Evolutionary conservation across 495 filamentous ascomycete species (phyloP), one percentile per base, ranked within the genome.

Genomic region (Alectoria sarmentosa): DNA sequence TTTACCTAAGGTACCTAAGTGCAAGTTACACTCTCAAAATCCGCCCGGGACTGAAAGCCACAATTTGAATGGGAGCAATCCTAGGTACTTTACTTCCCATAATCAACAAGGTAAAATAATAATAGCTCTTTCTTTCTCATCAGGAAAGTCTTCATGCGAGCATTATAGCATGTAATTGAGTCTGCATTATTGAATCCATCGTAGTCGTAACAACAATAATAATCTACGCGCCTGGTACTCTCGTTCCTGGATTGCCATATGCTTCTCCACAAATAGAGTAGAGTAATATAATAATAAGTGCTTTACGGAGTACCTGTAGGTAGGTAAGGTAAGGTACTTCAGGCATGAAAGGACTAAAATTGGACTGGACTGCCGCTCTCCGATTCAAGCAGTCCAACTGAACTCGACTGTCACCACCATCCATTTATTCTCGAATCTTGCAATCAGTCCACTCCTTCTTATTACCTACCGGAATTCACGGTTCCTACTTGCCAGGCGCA

Each of bases 181-280:
- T 21, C 28, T 19, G 30, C 28, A 21, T 17, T 0, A 37, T 5
- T 37, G 7, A 55, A 1, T 55, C 14, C 26, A 32, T 0, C 3
- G 15, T 32, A 32, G 28, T 2, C 9, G 8, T 32, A 30, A 32
- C 13, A 30, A 32, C 32, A 46, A 46, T 21, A 21, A 49, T 21
- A 49, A 4, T 10, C 1, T 49, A 34, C 52, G 52, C 30, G 28
- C 52, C 30, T 55, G 34, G 21, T 55, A 34, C 30, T 55, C 26
- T 55, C 26, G 52, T 55, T 55, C 52, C 52, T 55, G 52, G 30
- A 55, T 55, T 55, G 30, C n/a, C n/a, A 21, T 30, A 34, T 55
- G 52, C 52, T 55, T 55, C 56, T 65, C 63, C 63, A 60, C 56
- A 65, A 57, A 57, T 34, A n/a, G n/a, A n/a, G n/a, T n/a, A n/a